Evolutionary conservation across 2,329 filamentous ascomycete genomes (phyloP).

Genomic region (Cercospora nicotianae): DNA sequence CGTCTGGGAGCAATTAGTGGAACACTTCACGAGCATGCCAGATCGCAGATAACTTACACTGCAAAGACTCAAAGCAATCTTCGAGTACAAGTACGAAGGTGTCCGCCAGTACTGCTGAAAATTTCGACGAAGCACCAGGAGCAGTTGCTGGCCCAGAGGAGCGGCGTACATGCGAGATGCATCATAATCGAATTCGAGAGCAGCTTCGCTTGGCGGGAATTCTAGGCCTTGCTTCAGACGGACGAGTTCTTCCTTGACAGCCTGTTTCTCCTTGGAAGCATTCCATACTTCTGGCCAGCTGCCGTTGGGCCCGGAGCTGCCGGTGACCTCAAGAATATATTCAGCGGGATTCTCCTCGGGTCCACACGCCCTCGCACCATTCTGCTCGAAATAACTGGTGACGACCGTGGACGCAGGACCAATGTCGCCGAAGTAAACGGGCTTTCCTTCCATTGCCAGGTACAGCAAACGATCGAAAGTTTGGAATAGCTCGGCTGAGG

Average conservation of each 20-base stretch:
- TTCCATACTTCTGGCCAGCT: slow-evolving; percentile 46
- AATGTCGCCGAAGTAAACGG: slow-evolving; percentile 51
- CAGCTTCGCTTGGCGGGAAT: slow-evolving; percentile 29
- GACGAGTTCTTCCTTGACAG: slow-evolving; percentile 43
- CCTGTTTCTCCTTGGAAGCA: slow-evolving; percentile 33
- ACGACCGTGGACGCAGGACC: slow-evolving; percentile 45
- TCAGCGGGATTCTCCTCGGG: slow-evolving; percentile 68
- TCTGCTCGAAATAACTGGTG: slow-evolving; percentile 58
- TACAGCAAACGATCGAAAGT: slow-evolving; percentile 49
- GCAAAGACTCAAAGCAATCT: slow-evolving; percentile 53
- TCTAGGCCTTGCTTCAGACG: slow-evolving; percentile 41
- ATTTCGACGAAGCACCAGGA: slow-evolving; percentile 42
- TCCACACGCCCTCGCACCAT: slow-evolving; percentile 62
- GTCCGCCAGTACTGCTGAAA: slow-evolving; percentile 50
- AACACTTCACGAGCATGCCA: background rate
- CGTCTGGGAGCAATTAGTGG: slow-evolving; percentile 45
- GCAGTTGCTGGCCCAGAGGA: slow-evolving; percentile 41
- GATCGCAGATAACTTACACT: background rate
- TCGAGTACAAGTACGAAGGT: slow-evolving; percentile 56
- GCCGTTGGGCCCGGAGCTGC: slow-evolving; percentile 39
- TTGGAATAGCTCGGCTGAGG: slow-evolving; percentile 47
- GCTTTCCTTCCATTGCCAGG: slow-evolving; percentile 46
- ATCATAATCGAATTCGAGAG: slow-evolving; percentile 39
- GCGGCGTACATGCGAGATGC: slow-evolving; percentile 44
- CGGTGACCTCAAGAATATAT: slow-evolving; percentile 63